Conservation (phyloP, 352 stramenopile species). For the Phytophthora pluvialis region DNA sequence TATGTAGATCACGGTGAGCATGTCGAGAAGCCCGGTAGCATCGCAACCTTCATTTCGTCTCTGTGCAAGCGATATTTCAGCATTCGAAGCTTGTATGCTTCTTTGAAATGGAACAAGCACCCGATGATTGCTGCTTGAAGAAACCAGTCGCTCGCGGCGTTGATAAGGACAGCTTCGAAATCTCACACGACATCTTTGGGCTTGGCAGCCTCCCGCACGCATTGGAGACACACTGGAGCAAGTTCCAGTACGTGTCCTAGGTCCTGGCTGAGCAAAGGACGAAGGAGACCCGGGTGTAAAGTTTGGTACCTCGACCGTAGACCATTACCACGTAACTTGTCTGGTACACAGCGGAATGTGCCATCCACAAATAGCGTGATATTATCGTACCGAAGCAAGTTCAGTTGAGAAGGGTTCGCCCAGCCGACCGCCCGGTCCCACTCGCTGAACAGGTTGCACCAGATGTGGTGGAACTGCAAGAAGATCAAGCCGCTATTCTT, state of each 20-base stretch:
- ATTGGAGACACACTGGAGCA: slow-evolving; percentile 10
- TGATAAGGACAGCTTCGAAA: slow-evolving; percentile 9
- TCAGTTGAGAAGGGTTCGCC: too few relatives aligned
- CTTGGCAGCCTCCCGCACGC: slow-evolving; percentile 6
- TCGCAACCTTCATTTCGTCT: slow-evolving; percentile 14
- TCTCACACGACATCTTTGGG: slow-evolving; percentile 7
- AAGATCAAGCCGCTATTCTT: slow-evolving; percentile 7
- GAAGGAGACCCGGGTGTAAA: slow-evolving; percentile 4
- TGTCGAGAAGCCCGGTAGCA: background rate
- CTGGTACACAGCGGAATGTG: background rate
- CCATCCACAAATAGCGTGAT: too few relatives aligned
- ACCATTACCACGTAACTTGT: slow-evolving; percentile 17
- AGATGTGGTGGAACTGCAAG: slow-evolving; percentile 11
- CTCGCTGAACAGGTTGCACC: background rate
- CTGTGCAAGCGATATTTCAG: slow-evolving; percentile 6
- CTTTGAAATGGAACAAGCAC: slow-evolving; percentile 16
- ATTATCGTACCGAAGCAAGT: too few relatives aligned
- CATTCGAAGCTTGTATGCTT: slow-evolving; percentile 8
- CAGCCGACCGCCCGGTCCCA: slow-evolving; percentile 7
- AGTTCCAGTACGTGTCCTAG: slow-evolving; percentile 17
- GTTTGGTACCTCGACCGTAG: slow-evolving; percentile 10
- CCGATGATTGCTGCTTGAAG: background rate
- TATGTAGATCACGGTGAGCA: slow-evolving; percentile 1
- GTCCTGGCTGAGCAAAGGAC: background rate
- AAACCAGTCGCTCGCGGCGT: slow-evolving; percentile 6